phyloP scores from a whole-genome alignment of 495 filamentous ascomycete species.

The Penicillium robsamsonii region DNA sequence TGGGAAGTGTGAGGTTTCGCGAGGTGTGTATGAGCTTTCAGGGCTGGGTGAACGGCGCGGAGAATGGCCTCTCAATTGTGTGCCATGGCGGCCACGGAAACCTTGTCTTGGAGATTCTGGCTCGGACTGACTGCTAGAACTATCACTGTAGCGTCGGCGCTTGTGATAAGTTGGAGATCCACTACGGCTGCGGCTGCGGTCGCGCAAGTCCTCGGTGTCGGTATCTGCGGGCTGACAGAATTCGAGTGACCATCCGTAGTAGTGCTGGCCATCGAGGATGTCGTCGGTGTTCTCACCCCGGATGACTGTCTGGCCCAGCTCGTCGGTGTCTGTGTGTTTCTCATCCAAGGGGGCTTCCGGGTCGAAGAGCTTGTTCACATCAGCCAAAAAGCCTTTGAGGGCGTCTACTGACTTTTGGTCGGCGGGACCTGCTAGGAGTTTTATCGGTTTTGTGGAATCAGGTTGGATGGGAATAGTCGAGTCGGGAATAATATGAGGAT shows the following conservation, averaged over 20 bases:
- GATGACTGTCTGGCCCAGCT: conserved; percentile 67
- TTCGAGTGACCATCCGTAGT: conserved; percentile 80
- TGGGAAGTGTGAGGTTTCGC: conserved; percentile 29
- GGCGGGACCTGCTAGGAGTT: conserved; percentile 70
- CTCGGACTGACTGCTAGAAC: conserved; percentile 37
- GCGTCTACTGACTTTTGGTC: conserved; percentile 61
- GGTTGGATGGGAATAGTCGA: conserved; percentile 70
- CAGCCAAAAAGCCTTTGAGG: conserved; percentile 65
- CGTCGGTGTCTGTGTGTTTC: conserved; percentile 59
- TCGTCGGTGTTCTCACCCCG: conserved; percentile 61
- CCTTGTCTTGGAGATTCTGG: conserved; percentile 19
- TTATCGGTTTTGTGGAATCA: conserved; percentile 68
- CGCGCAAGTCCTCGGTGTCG: conserved; percentile 30
- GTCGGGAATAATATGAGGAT: conserved; percentile 75
- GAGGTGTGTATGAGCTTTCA: conserved; percentile 51
- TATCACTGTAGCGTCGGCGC: conserved; percentile 50
- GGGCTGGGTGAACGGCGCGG: conserved; percentile 28
- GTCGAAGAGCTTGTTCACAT: conserved; percentile 63
- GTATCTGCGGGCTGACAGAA: conserved; percentile 77
- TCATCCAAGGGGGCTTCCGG: conserved; percentile 39
- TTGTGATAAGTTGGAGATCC: conserved; percentile 38
- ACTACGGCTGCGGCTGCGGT: conserved; percentile 33
- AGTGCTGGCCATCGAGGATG: conserved; percentile 61
- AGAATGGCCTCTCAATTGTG: conserved; percentile 28
- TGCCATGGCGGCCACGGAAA: conserved; percentile 24